phyloP scores from a whole-genome alignment of 1,139 yeast genomes.

The Eremothecium gossypii region DNA sequence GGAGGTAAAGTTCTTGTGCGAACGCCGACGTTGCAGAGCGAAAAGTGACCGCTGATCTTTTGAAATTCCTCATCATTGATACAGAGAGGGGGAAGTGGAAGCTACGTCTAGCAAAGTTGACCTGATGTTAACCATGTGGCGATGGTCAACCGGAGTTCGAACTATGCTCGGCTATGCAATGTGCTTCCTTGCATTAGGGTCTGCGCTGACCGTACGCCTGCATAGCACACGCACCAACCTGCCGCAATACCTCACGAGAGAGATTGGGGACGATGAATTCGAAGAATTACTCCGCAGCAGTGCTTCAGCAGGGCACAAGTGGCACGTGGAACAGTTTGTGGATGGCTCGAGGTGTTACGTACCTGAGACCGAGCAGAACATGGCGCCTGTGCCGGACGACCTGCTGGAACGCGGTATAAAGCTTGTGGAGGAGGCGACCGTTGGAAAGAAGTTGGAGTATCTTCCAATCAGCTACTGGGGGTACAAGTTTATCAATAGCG shows the following conservation, averaged over 20 bases:
- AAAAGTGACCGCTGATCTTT: too few species aligned
- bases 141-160: too few species aligned
- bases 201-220: too few species aligned
- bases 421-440: background rate
- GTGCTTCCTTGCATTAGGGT: too few species aligned
- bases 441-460: background rate
- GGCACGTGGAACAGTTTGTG: background rate
- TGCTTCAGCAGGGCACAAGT: background rate
- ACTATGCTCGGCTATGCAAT: too few species aligned
- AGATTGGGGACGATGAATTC: background rate
- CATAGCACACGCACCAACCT: background rate
- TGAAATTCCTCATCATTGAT: too few species aligned
- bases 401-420: background rate
- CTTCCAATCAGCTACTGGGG: background rate
- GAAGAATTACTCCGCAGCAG: background rate
- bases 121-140: too few species aligned
- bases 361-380: constrained; percentile 10
- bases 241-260: background rate
- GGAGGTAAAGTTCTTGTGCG: too few species aligned
- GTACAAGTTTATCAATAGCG: too few species aligned
- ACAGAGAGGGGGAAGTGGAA: too few species aligned
- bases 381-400: background rate
- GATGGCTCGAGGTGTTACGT: constrained; percentile 16
- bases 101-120: too few species aligned
- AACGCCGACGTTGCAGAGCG: too few species aligned